Evolutionary conservation across 371 early-diverging fungal genomes (phyloP), one percentile per base, ranked within the genome.

Genomic region (Coemansia sp.): DNA sequence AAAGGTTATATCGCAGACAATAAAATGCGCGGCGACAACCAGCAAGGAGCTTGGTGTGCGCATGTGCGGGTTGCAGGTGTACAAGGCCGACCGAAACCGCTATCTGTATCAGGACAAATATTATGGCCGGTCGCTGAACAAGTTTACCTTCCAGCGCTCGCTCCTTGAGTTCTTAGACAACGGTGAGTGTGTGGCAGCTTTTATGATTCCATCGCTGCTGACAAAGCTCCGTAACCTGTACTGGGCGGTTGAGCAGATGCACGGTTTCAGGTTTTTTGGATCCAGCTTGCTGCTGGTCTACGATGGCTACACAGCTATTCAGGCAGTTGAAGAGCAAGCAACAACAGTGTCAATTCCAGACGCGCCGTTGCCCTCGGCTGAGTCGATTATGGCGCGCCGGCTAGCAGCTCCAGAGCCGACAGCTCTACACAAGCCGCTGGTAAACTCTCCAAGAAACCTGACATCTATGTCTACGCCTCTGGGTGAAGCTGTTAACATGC

Each of bases 11-110:
- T 91, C 91, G 39, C 96, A 97, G 78, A 93, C 89, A 53, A 80
- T 83, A 51, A 97, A 97, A 80, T 95, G 95, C 67, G 92, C 89
- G 67, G 84, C 84, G 60, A 91, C 93, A 4, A 98, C 98, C 21
- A 93, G 94, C 70, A 88, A 89, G 67, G 82, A 84, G 50, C 83
- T 97, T 22, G 98, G 98, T 13, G 94, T 95, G 24, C 87, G 97
- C 8, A 90, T 98, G 42, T 97, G 97, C 76, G 97, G 98, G 14
- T 92, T 97, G 94, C 97, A 97, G 88, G 92, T 94, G 5, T 97
- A 90, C 82, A 93, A 94, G 60, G 78, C 81, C 4, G 77, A 85
- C 39, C 84, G 82, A 0, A 69, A 86, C 16, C 81, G 84, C 26
- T 92, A 85, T 80, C 61, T 87, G 34, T 93, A 90, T 69, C 87